Conservation (phyloP, 768 basidiomycete species). For the Hortiboletus flavorubellus region DNA sequence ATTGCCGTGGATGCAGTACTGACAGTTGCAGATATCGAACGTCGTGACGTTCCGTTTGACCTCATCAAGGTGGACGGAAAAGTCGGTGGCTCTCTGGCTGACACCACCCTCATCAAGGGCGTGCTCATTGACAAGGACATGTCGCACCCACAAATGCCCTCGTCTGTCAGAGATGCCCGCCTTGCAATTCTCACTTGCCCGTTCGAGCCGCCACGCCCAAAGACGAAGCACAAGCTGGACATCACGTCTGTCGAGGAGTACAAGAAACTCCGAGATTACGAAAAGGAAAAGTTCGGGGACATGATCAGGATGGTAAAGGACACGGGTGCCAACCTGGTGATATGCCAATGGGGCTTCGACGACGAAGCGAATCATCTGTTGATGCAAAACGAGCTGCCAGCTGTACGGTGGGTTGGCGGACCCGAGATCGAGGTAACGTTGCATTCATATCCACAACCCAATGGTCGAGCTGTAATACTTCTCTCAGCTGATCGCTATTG, state of each 20-base stretch:
- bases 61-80: conserved; percentile 99
- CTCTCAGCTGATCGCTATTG: conserved; percentile 89
- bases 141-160: conserved; percentile 99
- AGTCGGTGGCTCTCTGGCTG: conserved; percentile 94
- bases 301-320: conserved; percentile 98
- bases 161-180: conserved; percentile 79
- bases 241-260: conserved; percentile 97
- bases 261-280: conserved; percentile 90
- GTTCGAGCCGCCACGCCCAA: conserved; percentile 97
- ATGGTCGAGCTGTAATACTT: not conserved
- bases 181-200: conserved; percentile 98
- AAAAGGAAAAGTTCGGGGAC: conserved; percentile 92
- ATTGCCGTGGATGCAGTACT: conserved; percentile 98
- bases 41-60: conserved; percentile 95
- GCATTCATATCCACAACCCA: not conserved
- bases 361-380: conserved; percentile 98
- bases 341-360: conserved; percentile 99
- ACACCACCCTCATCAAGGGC: conserved; percentile 92
- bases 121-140: conserved; percentile 99
- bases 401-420: conserved; percentile 98
- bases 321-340: conserved; percentile 96
- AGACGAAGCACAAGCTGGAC: conserved; percentile 99
- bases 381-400: conserved; percentile 97
- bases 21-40: conserved; percentile 90
- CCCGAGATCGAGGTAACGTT: conserved; percentile 90